phyloP scores from a whole-genome alignment of 2,329 filamentous ascomycete genomes.

The Trichophyton rubrum region DNA sequence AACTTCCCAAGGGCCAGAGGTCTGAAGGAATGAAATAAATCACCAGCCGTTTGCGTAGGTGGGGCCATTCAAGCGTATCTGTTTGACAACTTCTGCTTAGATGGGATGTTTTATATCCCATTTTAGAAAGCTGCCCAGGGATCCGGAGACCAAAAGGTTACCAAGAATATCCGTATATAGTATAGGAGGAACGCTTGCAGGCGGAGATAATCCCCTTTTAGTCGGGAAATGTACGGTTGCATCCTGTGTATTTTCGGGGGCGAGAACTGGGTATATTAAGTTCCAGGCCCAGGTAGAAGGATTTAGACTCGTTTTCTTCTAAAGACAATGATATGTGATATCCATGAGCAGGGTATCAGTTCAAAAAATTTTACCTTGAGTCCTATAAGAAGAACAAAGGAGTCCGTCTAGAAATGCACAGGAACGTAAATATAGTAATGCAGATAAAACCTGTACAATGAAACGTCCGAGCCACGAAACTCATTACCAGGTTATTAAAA shows the following conservation, averaged over 20 bases:
- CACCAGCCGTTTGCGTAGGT: neutral
- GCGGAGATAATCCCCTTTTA: neutral
- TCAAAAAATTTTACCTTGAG: neutral
- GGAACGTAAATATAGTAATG: neutral
- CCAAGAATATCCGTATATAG: neutral
- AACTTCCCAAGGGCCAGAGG: neutral
- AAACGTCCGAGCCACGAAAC: neutral
- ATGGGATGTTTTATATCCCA: neutral
- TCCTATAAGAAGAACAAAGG: neutral
- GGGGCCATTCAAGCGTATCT: neutral
- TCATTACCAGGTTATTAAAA: neutral
- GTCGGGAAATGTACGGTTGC: neutral
- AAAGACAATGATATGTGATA: neutral
- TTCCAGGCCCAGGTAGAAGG: neutral
- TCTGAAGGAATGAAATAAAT: neutral
- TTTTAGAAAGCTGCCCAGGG: neutral
- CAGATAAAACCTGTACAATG: too few species aligned
- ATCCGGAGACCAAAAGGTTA: neutral
- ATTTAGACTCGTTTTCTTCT: neutral
- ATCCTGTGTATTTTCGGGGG: neutral
- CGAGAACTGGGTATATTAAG: neutral
- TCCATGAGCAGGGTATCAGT: neutral
- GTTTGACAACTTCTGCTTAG: neutral
- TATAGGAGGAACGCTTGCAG: neutral
- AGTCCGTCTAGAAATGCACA: neutral